phyloP scores from a whole-genome alignment of 306 rosid genomes.

The Vicia sativa region DNA sequence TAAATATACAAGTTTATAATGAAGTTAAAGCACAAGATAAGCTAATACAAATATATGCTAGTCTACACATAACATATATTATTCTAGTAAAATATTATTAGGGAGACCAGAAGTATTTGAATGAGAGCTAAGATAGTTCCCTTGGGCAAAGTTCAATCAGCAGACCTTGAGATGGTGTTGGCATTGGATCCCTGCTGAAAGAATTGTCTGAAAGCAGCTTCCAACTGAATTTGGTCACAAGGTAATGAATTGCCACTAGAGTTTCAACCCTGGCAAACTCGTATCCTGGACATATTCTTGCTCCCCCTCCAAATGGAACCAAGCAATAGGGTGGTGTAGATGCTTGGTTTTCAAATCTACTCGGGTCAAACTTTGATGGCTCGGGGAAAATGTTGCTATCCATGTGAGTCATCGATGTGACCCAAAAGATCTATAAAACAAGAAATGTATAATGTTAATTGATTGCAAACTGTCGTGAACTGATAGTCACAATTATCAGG shows the following conservation, averaged over 20 bases:
- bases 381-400: conserved; percentile 60
- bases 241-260: conserved; percentile 63
- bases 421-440: conserved; percentile 67
- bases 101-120: conserved; percentile 5
- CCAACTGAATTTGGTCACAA: conserved; percentile 73
- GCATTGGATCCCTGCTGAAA: conserved; percentile 65
- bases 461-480: background rate
- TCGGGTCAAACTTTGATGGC: conserved; percentile 73
- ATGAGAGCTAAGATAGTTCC: conserved; percentile 30
- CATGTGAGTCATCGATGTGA: conserved; percentile 67
- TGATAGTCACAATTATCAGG: too few species aligned
- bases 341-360: conserved; percentile 64
- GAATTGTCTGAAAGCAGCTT: conserved; percentile 58
- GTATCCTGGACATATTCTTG: conserved; percentile 70
- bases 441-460: background rate
- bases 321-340: conserved; percentile 64
- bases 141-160: conserved; percentile 55
- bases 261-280: conserved; percentile 72
- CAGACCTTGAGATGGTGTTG: conserved; percentile 60
- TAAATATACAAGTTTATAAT: background rate
- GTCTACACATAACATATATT: background rate
- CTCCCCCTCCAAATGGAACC: conserved; percentile 71
- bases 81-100: conserved; percentile 12
- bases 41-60: background rate
- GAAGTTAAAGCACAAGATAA: background rate